Conservation (phyloP, 352 stramenopile genomes). For the Paralagenidium karlingii region DNA sequence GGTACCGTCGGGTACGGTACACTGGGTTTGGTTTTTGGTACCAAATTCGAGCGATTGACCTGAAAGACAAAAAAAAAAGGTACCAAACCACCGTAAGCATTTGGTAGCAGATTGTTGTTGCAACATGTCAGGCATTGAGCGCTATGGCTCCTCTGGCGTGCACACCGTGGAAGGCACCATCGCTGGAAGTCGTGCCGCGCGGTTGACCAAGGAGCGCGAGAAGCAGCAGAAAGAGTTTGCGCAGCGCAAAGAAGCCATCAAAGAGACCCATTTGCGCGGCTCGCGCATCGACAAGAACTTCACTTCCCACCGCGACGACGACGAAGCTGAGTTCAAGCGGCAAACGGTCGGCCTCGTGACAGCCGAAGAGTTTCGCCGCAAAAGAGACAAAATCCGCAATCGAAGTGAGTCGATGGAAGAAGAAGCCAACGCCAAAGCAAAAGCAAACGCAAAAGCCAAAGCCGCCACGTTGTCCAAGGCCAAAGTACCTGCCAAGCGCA, state of each 20-base stretch:
- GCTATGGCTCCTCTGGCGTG: slow-evolving; percentile 79
- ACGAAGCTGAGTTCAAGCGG: slow-evolving; percentile 81
- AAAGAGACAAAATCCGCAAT: slow-evolving; percentile 66
- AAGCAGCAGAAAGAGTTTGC: slow-evolving; percentile 91
- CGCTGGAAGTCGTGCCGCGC: slow-evolving; percentile 81
- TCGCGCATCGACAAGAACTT: slow-evolving; percentile 89
- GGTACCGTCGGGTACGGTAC: too few relatives aligned
- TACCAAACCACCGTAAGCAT: too few relatives aligned
- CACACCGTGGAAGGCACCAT: slow-evolving; percentile 96
- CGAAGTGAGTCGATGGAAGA: slow-evolving; percentile 11
- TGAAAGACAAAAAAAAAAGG: too few relatives aligned
- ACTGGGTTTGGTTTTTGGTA: too few relatives aligned
- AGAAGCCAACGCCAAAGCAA: slow-evolving; percentile 1
- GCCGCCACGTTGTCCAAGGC: too few relatives aligned
- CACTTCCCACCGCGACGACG: slow-evolving; percentile 61
- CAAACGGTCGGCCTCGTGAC: slow-evolving; percentile 90
- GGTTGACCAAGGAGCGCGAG: slow-evolving; percentile 86
- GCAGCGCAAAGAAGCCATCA: slow-evolving; percentile 86
- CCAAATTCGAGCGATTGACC: too few relatives aligned
- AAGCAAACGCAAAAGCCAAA: background rate
- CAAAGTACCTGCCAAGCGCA: slow-evolving; percentile 29
- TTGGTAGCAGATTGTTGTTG: too few relatives aligned
- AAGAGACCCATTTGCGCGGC: slow-evolving; percentile 61
- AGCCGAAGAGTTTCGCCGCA: slow-evolving; percentile 87
- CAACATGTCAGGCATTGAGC: slow-evolving; percentile 55